Base-by-base conservation (phyloP, 2,329 filamentous ascomycete genomes). In the Aspergillus nomiae region DNA sequence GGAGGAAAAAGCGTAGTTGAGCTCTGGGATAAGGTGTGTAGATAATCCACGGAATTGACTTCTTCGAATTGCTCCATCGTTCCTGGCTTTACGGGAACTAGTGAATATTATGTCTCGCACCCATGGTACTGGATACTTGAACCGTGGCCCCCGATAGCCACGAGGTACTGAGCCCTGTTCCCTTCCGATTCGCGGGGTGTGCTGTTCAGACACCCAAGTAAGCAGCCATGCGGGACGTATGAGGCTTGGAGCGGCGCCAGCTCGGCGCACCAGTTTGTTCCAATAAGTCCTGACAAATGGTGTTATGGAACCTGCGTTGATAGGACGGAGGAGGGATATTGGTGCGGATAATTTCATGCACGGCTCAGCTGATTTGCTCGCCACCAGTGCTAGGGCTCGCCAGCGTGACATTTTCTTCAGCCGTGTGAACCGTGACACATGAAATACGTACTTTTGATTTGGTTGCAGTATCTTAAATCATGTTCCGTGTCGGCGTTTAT, bases 131-230 rank as follows among this genome's bases (percentile, higher is more conserved):
- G 16, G 46, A 48, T 59, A 30, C 24, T 24, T 45, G 34, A 41
- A 26, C 57, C 24, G 46, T 59, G 46, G 48, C 26, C 43, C 24
- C 46, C 57, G 46, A 59, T 36, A 38, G 32, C 58, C 58, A 59
- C 58, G 46, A 36, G 58, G 48, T 11, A 16, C 28, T 57, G 58
- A 32, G 50, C 48, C 36, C 26, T 54, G 36, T 59, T 24, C 48
- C 41, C 7, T 34, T 59, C 48, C 58, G 58, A 54, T 38, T 51
- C 45, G 51, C 36, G n/a, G n/a, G 24, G 7, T 26, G 8, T 21
- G 26, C 16, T 21, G 11, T 14, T n/a, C 28, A 34, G 28, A 12
- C 11, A 34, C 21, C n/a, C n/a, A 32, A 32, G 28, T 51, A 19
- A 51, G 28, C 16, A 51, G 48, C 51, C 32, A 55, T 55, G 21